These are phyloP conservation scores for Bipolaris gigantea DNA, from an alignment of 2,329 filamentous ascomycete genomes.

Conservation along the genomic window DNA sequence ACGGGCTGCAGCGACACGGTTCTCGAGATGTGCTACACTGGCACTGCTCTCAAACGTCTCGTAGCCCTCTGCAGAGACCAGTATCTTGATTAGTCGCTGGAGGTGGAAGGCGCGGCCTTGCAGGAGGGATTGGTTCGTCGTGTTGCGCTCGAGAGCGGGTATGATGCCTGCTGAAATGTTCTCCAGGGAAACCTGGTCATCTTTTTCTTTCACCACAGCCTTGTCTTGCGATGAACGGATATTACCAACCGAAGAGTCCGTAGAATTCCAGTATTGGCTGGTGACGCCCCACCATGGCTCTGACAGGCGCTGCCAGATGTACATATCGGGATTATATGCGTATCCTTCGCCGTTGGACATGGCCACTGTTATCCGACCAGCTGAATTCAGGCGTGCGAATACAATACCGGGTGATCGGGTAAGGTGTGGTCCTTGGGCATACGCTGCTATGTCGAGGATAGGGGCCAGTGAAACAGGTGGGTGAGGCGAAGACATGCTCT, in stretches of 20 bases:
- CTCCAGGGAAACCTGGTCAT: conserved; percentile 55
- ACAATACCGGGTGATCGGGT: conserved; percentile 82
- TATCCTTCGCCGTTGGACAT: conserved; percentile 95
- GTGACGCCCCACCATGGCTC: conserved; percentile 98
- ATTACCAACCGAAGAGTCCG: conserved; percentile 83
- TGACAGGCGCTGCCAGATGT: conserved; percentile 90
- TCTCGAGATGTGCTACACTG: conserved; percentile 93
- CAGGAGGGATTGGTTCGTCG: conserved; percentile 86
- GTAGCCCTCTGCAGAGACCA: conserved; percentile 86
- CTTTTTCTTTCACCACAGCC: conserved; percentile 41
- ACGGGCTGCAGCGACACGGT: conserved; percentile 85
- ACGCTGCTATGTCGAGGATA: conserved; percentile 81
- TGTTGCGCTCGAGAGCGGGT: conserved; percentile 89
- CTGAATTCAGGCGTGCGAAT: conserved; percentile 86
- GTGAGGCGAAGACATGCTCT: conserved; percentile 79
- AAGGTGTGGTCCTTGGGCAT: conserved; percentile 75
- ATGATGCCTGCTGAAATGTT: conserved; percentile 88
- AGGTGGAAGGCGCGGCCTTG: conserved; percentile 90
- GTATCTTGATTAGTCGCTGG: conserved; percentile 84
- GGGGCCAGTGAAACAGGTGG: conserved; percentile 88
- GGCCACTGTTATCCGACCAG: conserved; percentile 83
- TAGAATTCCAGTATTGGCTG: conserved; percentile 98
- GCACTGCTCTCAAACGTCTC: conserved; percentile 89
- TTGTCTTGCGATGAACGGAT: conserved; percentile 63
- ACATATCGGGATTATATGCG: conserved; percentile 82